Base-by-base conservation (phyloP, 805 yeast species). In the Kockiozyma suomiensis region DNA sequence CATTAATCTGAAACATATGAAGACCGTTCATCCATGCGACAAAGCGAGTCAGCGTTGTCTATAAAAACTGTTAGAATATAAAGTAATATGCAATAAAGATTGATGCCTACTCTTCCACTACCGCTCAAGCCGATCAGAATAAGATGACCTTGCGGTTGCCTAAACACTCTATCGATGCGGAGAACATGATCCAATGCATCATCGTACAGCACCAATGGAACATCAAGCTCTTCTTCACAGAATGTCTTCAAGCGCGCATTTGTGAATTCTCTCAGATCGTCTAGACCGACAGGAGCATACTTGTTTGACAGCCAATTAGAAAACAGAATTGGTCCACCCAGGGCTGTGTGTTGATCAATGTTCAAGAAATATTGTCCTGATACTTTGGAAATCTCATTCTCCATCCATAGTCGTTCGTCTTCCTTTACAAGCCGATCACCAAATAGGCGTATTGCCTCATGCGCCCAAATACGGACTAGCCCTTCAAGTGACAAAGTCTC, bases 1-100 rank as follows among this genome's bases (percentile, higher is more conserved):
- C 87, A 40, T 75, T 76, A 37, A 93, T 77, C 62, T 85, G 88
- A 19, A 79, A 74, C 0, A 85, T 78, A 28, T 77, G 80, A 19
- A 89, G 70, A 0, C 97, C 97, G 70, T 88, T 88, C 75, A 91
- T 82, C 98, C 98, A 93, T 0, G 96, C 84, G 3, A 89, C 97
- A 78, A 93, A 93, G 62, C 84, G 82, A 0, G 88, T 78, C 55
- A 91, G 69, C 0, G 92, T 85, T 0, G 90, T 81, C 71, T 70
- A 55, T 6, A 40, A 19, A 15, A 37, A 46, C 6, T 12, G 50
- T 50, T 28, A 61, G 55, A 28, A n/a, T 43, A 26, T 32, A 0
- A 47, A 15, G 17, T 17, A 21, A 21, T 4, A 8, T 19, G 19
- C 13, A 19, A 32, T 25, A 21, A 23, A 35, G 23, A 17, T 12